Evolutionary conservation across 208 protist species (phyloP).

Genomic region (Blastocrithidia nonstop): DNA sequence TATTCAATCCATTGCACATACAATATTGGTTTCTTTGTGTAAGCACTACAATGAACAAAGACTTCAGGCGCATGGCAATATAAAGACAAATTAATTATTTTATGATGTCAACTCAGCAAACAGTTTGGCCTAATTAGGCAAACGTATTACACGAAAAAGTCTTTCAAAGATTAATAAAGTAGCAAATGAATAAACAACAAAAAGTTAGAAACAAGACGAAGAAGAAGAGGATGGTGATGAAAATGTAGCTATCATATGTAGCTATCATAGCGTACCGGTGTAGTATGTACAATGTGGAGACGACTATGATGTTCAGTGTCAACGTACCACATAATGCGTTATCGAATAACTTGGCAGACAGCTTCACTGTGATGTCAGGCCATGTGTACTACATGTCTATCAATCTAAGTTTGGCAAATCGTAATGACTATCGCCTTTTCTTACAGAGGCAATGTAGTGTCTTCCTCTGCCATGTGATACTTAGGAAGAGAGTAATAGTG

Average conservation of each 20-base stretch:
- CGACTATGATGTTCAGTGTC: slow-evolving; percentile 15
- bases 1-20: slow-evolving; percentile 11
- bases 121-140: slow-evolving; percentile 3
- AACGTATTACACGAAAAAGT: not conserved
- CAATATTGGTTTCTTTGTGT: slow-evolving; percentile 7
- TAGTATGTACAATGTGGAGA: slow-evolving; percentile 15
- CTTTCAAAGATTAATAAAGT: too few relatives aligned
- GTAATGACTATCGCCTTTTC: slow-evolving; percentile 23
- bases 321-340: slow-evolving; percentile 8
- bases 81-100: too few relatives aligned
- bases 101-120: not conserved
- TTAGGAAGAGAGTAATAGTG: too few relatives aligned
- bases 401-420: slow-evolving; percentile 33
- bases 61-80: too few relatives aligned
- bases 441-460: slow-evolving; percentile 5
- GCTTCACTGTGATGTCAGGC: slow-evolving; percentile 5
- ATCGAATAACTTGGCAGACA: slow-evolving; percentile 3
- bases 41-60: slow-evolving; percentile 7
- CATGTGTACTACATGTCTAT: slow-evolving; percentile 13
- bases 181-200: too few relatives aligned
- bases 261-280: slow-evolving; percentile 26
- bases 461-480: slow-evolving; percentile 12
- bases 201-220: too few relatives aligned
- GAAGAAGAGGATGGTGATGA: too few relatives aligned
- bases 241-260: slow-evolving; percentile 16